phyloP scores from a whole-genome alignment of 495 filamentous ascomycete genomes.

The Podospora appendiculata region DNA sequence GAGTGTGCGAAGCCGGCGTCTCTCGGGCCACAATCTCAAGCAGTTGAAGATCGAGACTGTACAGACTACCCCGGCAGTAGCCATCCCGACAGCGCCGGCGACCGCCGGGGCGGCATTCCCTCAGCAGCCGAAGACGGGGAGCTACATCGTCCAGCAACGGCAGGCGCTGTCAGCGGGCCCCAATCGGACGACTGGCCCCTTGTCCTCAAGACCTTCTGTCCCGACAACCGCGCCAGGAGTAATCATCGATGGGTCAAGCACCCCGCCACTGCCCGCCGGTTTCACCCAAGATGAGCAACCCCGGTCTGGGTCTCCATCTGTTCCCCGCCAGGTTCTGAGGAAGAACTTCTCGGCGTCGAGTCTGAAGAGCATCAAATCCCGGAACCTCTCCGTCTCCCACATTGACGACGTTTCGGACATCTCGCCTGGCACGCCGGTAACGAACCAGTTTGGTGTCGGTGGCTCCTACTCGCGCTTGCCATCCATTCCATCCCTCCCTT shows the following conservation, averaged over 20 bases:
- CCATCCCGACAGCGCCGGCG: slow-evolving; percentile 15
- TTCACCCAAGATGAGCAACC: slow-evolving; percentile 22
- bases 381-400: slow-evolving; percentile 69
- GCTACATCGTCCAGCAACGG: slow-evolving; percentile 37
- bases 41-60: slow-evolving; percentile 88
- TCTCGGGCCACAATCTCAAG: slow-evolving; percentile 70
- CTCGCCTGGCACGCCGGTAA: slow-evolving; percentile 69
- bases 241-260: slow-evolving; percentile 13
- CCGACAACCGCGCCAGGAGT: slow-evolving; percentile 19
- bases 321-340: slow-evolving; percentile 45
- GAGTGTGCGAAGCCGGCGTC: slow-evolving; percentile 68
- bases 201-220: slow-evolving; percentile 23
- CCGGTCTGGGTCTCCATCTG: slow-evolving; percentile 32
- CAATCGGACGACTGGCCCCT: slow-evolving; percentile 13
- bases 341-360: slow-evolving; percentile 78
- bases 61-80: slow-evolving; percentile 23
- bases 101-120: slow-evolving; percentile 33
- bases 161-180: slow-evolving; percentile 36
- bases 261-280: slow-evolving; percentile 22
- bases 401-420: slow-evolving; percentile 56
- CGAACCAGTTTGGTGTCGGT: slow-evolving; percentile 50
- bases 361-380: slow-evolving; percentile 58
- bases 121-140: slow-evolving; percentile 35
- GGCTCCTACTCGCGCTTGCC: slow-evolving; percentile 28
- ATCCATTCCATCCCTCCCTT: slow-evolving; percentile 59